A percentile compares a stretch with the other conserved stretches of the same genome.
phyloP scores from a whole-genome alignment of 129 eudicot species.

The Apium graveolens region DNA sequence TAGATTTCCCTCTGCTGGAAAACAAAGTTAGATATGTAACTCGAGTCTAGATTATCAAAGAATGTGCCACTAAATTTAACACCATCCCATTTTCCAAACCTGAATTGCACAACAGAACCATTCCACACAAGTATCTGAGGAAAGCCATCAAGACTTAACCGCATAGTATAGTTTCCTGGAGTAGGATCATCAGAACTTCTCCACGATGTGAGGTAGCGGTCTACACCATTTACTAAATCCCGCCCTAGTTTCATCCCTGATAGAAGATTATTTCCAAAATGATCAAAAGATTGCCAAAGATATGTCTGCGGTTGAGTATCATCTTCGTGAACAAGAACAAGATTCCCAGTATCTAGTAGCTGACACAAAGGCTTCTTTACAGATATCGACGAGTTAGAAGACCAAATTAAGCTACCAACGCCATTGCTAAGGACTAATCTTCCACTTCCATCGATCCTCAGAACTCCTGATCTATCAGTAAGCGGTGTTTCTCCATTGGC shows the following conservation, averaged over 20 bases:
- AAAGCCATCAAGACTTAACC: not conserved
- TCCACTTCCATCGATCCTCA: not conserved
- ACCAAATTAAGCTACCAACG: not conserved
- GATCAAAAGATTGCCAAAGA: constrained; percentile 12
- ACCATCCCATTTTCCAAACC: constrained; percentile 11
- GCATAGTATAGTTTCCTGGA: not conserved
- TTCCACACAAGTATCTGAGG: not conserved
- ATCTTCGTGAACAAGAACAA: not conserved
- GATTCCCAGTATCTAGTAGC: not conserved
- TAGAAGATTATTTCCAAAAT: not conserved
- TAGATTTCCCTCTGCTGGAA: not conserved
- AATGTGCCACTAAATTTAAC: not conserved
- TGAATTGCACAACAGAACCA: not conserved
- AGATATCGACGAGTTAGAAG: not conserved
- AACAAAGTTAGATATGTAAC: not conserved
- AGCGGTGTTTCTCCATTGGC: constrained; percentile 4
- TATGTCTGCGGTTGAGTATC: not conserved
- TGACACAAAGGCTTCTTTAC: not conserved
- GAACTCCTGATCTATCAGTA: not conserved
- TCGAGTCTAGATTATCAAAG: not conserved
- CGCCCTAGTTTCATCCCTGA: not conserved
- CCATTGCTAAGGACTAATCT: not conserved
- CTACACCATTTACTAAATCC: not conserved
- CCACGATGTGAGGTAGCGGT: constrained; percentile 11
- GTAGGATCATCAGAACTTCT: constrained; percentile 4